Conservation (phyloP, 2,329 filamentous ascomycete genomes). For the Macroventuria anomochaeta region DNA sequence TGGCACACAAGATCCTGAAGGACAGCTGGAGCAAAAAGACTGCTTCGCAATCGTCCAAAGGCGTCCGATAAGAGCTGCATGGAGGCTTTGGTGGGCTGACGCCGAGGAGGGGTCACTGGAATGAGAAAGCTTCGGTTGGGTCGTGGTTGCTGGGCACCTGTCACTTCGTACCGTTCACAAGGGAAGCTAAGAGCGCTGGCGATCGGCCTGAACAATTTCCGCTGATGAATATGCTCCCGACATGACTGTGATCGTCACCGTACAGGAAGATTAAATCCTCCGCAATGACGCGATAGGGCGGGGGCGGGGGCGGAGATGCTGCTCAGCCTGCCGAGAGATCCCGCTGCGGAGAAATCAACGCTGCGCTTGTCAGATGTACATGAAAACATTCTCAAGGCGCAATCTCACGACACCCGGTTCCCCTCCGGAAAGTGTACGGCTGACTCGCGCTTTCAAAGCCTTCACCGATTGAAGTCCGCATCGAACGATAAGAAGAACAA, state of each 20-base stretch:
- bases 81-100: slow-evolving; percentile 12
- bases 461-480: slow-evolving; percentile 14
- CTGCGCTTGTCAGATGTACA: slow-evolving; percentile 16
- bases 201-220: slow-evolving; percentile 8
- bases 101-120: slow-evolving; percentile 1
- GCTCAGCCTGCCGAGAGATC: slow-evolving; percentile 24
- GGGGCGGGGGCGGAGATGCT: slow-evolving; percentile 21
- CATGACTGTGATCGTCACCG: slow-evolving; percentile 18
- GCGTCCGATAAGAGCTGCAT: slow-evolving; percentile 9
- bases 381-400: not conserved
- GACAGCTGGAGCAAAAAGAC: not conserved
- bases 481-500: slow-evolving; percentile 24
- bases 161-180: slow-evolving; percentile 10
- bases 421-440: slow-evolving; percentile 21
- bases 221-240: slow-evolving; percentile 10
- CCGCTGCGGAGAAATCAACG: slow-evolving; percentile 26
- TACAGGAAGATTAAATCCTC: slow-evolving; percentile 14
- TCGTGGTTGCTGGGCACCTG: slow-evolving; percentile 8
- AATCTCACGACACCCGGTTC: slow-evolving; percentile 22
- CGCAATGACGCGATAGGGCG: slow-evolving; percentile 22
- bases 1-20: not conserved
- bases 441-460: slow-evolving; percentile 6
- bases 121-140: slow-evolving; percentile 13
- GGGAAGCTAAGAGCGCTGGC: not conserved
- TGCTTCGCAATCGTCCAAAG: not conserved